Evolutionary conservation across 768 basidiomycete genomes (phyloP), one percentile per base, ranked within the genome.

Genomic region (Dentipellis fragilis): DNA sequence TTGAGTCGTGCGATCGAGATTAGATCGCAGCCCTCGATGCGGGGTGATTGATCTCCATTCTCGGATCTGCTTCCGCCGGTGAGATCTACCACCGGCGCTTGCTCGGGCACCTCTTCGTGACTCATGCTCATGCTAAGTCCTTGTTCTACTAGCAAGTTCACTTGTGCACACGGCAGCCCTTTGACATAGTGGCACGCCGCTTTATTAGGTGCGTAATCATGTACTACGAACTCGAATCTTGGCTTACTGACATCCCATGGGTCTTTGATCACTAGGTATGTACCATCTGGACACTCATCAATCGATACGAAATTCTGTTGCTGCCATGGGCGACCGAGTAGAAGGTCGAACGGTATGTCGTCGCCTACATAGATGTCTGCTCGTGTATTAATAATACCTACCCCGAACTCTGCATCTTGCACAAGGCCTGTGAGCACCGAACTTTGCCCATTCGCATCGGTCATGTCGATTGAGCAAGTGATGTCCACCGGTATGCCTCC

Each of bases 391-490:
- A 68, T 56, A 3, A 39, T 55, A 52, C 69, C 67, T 37, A 64
- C 63, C 5, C 19, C 34, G 2, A 71, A 48, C 8, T 57, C 57
- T 2, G 67, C 64, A 17, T 59, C 56, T 2, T 54, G n/a, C 7
- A 66, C 58, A 37, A 63, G 51, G 14, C 68, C 68, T 49, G 51
- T 49, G 8, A 66, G 51, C 2, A 55, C 34, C 0, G 63, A 62
- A 48, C 59, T 53, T 2, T 64, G 65, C 2, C 68, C 67, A 58
- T 68, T 71, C 0, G 66, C 68, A 51, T 71, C 69, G n/a, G 56
- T 53, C 57, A 64, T 57, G 21, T 34, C 9, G 12, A 34, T 49
- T 4, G 49, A 16, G 3, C 23, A 10, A n/a, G 22, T 16, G 7
- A 49, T 23, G 14, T 49, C 49, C 4, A 21, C 10, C 4, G 49